phyloP scores from a whole-genome alignment of 305 asterid species.

The Solanum hybrid region DNA sequence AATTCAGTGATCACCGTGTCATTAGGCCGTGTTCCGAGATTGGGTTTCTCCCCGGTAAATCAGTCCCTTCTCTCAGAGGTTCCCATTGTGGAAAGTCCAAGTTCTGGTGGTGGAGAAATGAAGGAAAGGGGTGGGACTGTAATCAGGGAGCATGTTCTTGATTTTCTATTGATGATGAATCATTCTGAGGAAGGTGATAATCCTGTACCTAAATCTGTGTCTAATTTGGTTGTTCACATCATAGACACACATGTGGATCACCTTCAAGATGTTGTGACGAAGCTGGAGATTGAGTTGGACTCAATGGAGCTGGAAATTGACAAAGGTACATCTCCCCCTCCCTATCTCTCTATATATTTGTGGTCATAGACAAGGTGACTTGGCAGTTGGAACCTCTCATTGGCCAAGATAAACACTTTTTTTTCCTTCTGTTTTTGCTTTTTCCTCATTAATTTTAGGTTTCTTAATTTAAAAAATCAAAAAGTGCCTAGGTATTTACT shows the following conservation, averaged over 20 bases:
- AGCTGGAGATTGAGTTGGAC: constrained; percentile 90
- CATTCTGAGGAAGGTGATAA: constrained; percentile 96
- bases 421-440: background rate
- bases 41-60: constrained; percentile 68
- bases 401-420: background rate
- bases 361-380: background rate
- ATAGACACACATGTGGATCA: constrained; percentile 94
- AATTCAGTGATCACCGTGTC: constrained; percentile 86
- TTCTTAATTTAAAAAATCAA: background rate
- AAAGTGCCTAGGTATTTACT: background rate
- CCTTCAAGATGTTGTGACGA: constrained; percentile 83
- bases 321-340: constrained; percentile 43
- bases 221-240: constrained; percentile 86
- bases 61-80: constrained; percentile 72
- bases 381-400: background rate
- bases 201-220: constrained; percentile 81
- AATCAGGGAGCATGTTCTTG: constrained; percentile 72
- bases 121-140: constrained; percentile 59
- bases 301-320: constrained; percentile 79
- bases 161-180: constrained; percentile 77
- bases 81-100: constrained; percentile 67
- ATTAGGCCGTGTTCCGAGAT: constrained; percentile 83
- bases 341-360: background rate
- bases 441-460: background rate
- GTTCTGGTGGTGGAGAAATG: constrained; percentile 15